Percentiles rank a stretch among this genome's conserved stretches.
Evolutionary conservation across 2,329 filamentous ascomycete species (phyloP).

Genomic region (Plectosphaerella sp.): DNA sequence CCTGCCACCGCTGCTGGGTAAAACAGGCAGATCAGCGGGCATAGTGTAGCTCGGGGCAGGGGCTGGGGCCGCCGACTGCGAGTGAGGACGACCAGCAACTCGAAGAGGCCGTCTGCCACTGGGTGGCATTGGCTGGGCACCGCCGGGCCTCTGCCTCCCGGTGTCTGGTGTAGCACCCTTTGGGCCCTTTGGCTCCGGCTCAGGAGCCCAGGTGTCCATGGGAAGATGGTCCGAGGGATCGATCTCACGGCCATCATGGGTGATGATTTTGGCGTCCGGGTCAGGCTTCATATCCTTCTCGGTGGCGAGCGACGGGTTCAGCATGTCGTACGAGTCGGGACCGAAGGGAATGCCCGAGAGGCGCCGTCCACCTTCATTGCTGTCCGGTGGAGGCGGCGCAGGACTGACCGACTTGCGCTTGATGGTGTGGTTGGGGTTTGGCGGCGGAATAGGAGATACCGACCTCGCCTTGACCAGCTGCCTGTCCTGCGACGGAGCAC

Average conservation of each 20-base stretch:
- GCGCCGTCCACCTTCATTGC: conserved; percentile 35
- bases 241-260: conserved; percentile 69
- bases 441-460: conserved; percentile 32
- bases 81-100: conserved; percentile 44
- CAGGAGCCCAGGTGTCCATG: conserved; percentile 72
- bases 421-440: conserved; percentile 43
- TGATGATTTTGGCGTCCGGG: conserved; percentile 66
- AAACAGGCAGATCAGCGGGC: conserved; percentile 23
- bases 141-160: conserved; percentile 42
- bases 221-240: conserved; percentile 79
- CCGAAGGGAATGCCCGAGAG: conserved; percentile 65
- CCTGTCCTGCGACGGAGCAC: conserved; percentile 17
- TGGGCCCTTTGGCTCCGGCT: conserved; percentile 53
- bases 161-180: conserved; percentile 16
- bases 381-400: conserved; percentile 44
- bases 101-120: conserved; percentile 49
- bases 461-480: conserved; percentile 33
- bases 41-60: conserved; percentile 24
- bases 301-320: conserved; percentile 56
- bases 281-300: conserved; percentile 30
- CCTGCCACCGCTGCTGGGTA: conserved; percentile 35
- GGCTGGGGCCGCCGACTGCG: conserved; percentile 32
- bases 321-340: conserved; percentile 69
- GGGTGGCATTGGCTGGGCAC: conserved; percentile 47
- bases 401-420: conserved; percentile 73